Conservation (phyloP, 768 basidiomycete species). For the Amanita fuliginea region DNA sequence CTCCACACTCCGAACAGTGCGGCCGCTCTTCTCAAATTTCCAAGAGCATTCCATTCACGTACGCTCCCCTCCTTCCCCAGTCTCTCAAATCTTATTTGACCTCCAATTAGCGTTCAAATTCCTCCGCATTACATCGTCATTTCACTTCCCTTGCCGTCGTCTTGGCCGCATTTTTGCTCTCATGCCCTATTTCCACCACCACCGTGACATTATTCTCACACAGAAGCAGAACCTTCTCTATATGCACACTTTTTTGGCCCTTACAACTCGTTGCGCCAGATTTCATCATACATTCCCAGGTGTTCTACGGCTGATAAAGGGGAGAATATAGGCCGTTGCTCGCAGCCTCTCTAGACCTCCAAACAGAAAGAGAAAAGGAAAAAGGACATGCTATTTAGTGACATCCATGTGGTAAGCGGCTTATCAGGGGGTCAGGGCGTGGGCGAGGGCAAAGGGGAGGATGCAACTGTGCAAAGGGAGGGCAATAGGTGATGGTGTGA, state of each 20-base stretch:
- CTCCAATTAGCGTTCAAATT: slow-evolving; percentile 55
- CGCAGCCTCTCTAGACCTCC: slow-evolving; percentile 28
- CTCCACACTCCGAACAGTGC: slow-evolving; percentile 89
- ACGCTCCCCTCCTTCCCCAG: slow-evolving; percentile 9
- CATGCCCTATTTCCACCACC: slow-evolving; percentile 96
- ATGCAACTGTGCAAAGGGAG: too few relatives aligned
- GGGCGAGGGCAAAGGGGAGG: too few relatives aligned
- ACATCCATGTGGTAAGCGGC: neutral
- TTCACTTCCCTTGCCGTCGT: slow-evolving; percentile 85
- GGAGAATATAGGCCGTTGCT: slow-evolving; percentile 14
- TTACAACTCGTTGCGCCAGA: slow-evolving; percentile 75
- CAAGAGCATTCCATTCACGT: slow-evolving; percentile 88
- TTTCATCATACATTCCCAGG: slow-evolving; percentile 45
- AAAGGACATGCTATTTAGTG: neutral
- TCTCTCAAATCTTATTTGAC: slow-evolving; percentile 1
- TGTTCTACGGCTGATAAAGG: slow-evolving; percentile 8
- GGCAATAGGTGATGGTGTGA: too few relatives aligned
- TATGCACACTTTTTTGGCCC: slow-evolving; percentile 83
- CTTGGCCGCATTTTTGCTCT: slow-evolving; percentile 91
- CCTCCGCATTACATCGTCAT: slow-evolving; percentile 73
- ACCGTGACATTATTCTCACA: slow-evolving; percentile 84
- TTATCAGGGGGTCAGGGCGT: too few relatives aligned
- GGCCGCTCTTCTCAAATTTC: slow-evolving; percentile 83
- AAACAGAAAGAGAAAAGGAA: slow-evolving; percentile 3
- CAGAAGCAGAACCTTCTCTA: slow-evolving; percentile 82